Evolutionary conservation across 306 rosid genomes (phyloP).

Genomic region (Trifolium repens): DNA sequence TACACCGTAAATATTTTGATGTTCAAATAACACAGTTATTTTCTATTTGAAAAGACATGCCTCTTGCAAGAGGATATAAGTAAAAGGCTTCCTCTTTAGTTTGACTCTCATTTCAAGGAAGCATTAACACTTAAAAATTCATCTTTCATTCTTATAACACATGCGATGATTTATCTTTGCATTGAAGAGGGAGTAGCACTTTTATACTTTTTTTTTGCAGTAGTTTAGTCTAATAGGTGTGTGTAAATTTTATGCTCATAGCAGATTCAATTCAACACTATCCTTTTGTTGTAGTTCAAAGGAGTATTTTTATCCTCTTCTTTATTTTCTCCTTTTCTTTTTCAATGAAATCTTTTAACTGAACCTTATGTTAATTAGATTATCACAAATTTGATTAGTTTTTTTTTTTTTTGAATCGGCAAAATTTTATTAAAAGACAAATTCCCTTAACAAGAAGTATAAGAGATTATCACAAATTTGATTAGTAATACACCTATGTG

Average conservation of each 20-base stretch:
- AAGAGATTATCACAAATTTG: slow-evolving; percentile 19
- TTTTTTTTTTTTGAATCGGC: no score
- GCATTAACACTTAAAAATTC: neutral
- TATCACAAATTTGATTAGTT: neutral
- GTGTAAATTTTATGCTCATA: no score
- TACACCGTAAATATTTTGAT: no score
- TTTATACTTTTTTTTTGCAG: slow-evolving; percentile 25
- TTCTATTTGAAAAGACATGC: slow-evolving; percentile 2
- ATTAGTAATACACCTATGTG: neutral
- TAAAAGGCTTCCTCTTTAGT: neutral
- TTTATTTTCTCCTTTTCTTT: no score
- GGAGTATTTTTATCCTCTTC: no score
- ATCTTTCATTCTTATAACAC: slow-evolving; percentile 1
- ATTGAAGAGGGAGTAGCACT: slow-evolving; percentile 15
- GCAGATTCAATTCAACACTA: no score
- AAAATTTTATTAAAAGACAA: no score
- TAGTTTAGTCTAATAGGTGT: neutral
- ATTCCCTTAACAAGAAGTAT: no score
- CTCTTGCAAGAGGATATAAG: neutral
- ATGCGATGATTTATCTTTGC: neutral
- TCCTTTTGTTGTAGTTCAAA: no score
- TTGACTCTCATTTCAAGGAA: slow-evolving; percentile 9
- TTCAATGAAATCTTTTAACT: no score
- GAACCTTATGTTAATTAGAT: neutral
- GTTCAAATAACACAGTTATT: neutral